These are phyloP conservation scores for Penicillium sp. DNA, from an alignment of 2,329 filamentous ascomycete genomes.

Conservation along the genomic window DNA sequence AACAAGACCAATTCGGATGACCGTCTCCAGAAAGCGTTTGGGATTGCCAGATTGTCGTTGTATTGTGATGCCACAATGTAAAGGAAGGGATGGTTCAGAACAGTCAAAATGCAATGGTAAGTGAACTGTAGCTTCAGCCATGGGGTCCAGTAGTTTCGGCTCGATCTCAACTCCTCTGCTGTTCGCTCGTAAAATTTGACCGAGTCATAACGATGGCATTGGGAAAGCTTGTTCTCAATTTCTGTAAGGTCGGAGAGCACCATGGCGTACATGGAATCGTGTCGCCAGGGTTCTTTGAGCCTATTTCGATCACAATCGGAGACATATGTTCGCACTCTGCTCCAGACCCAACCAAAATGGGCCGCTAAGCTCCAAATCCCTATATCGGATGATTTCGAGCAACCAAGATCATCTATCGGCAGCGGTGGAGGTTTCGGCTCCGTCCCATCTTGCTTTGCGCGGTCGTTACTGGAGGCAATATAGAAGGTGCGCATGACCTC, in stretches of 20 bases:
- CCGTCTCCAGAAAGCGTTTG: slow-evolving; percentile 56
- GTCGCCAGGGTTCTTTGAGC: slow-evolving; percentile 53
- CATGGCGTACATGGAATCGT: slow-evolving; percentile 54
- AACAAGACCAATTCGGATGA: slow-evolving; percentile 54
- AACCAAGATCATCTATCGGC: slow-evolving; percentile 49
- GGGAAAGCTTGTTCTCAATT: slow-evolving; percentile 47
- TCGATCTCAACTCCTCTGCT: slow-evolving; percentile 47
- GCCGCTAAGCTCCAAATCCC: slow-evolving; percentile 54
- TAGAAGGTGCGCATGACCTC: slow-evolving; percentile 45
- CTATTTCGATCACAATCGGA: slow-evolving; percentile 51
- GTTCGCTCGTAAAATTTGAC: slow-evolving; percentile 55
- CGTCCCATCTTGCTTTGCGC: slow-evolving; percentile 23
- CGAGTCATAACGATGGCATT: slow-evolving; percentile 55
- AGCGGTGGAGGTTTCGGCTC: slow-evolving; percentile 44
- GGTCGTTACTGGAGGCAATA: slow-evolving; percentile 22
- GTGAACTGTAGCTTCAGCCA: slow-evolving; percentile 57
- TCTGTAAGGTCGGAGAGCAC: slow-evolving; percentile 55
- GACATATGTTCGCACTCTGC: slow-evolving; percentile 46
- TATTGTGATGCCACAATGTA: slow-evolving; percentile 55
- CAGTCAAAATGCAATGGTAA: slow-evolving; percentile 53
- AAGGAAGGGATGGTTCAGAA: slow-evolving; percentile 56
- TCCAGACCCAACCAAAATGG: slow-evolving; percentile 56
- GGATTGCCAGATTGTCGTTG: slow-evolving; percentile 54
- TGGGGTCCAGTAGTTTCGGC: slow-evolving; percentile 53
- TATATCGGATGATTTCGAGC: slow-evolving; percentile 41